Conservation (phyloP, 495 filamentous ascomycete species). For the Parachaetomium inaequale region DNA sequence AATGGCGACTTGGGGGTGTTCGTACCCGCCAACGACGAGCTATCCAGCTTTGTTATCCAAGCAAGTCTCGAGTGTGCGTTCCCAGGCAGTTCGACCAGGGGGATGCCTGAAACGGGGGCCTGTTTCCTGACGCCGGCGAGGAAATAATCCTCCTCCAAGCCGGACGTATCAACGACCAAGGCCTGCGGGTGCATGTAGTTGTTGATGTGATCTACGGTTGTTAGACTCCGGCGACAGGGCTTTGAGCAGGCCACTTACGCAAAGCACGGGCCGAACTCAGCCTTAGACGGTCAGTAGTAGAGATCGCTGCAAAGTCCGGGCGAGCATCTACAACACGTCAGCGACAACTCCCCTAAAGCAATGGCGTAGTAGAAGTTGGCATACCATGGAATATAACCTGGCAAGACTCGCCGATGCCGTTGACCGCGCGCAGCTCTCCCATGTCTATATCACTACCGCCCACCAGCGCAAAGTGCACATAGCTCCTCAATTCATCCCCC, state of each 20-base stretch:
- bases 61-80: slow-evolving; percentile 55
- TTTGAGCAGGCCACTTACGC: slow-evolving; percentile 30
- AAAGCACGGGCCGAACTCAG: slow-evolving; percentile 39
- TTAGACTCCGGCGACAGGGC: slow-evolving; percentile 5
- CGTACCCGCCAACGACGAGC: slow-evolving; percentile 63
- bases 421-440: slow-evolving; percentile 51
- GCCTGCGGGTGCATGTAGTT: slow-evolving; percentile 57
- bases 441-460: slow-evolving; percentile 52
- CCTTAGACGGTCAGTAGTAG: slow-evolving; percentile 50
- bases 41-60: slow-evolving; percentile 76
- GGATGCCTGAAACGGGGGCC: slow-evolving; percentile 38
- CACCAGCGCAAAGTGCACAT: slow-evolving; percentile 58
- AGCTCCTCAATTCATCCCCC: slow-evolving; percentile 51
- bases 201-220: slow-evolving; percentile 44
- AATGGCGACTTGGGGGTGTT: background rate
- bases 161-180: slow-evolving; percentile 50
- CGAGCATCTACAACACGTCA: slow-evolving; percentile 48
- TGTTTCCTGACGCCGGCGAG: slow-evolving; percentile 48
- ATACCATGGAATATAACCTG: slow-evolving; percentile 55
- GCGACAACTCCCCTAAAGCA: background rate
- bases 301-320: slow-evolving; percentile 47
- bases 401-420: slow-evolving; percentile 54
- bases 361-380: background rate
- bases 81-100: slow-evolving; percentile 66
- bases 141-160: slow-evolving; percentile 53